Evolutionary conservation across 164 flowering plant species (phyloP).

Genomic region (Stephania cephalantha): DNA sequence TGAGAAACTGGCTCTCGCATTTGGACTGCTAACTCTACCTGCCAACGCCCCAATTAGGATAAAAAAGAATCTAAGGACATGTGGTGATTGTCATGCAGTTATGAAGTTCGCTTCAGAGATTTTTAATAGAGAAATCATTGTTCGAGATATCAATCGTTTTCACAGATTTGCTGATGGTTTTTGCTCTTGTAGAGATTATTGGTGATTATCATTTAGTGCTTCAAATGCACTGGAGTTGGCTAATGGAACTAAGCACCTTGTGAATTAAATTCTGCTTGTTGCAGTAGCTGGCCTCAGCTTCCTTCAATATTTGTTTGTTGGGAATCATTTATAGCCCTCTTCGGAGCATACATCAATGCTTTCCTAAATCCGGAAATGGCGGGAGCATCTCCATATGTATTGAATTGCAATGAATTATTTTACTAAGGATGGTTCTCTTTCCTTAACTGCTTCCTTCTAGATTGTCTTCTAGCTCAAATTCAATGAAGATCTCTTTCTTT

Average conservation of each 20-base stretch:
- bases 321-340: no score
- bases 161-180: conserved; percentile 28
- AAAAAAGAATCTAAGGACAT: conserved; percentile 45
- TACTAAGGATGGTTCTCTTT: not conserved
- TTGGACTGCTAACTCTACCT: conserved; percentile 31
- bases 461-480: not conserved
- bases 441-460: not conserved
- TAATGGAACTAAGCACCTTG: not conserved
- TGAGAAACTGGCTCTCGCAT: conserved; percentile 43
- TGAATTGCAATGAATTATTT: not conserved
- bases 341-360: not conserved
- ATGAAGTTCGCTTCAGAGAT: conserved; percentile 40
- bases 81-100: conserved; percentile 51
- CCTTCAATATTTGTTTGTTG: no score
- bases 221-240: not conserved
- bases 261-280: not conserved
- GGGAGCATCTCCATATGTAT: not conserved
- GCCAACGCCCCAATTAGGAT: conserved; percentile 41
- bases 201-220: conserved; percentile 29
- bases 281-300: not conserved
- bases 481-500: not conserved
- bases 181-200: conserved; percentile 41
- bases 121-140: conserved; percentile 31
- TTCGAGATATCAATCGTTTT: conserved; percentile 37
- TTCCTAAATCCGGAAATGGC: not conserved